phyloP scores from a whole-genome alignment of 2,329 filamentous ascomycete species.

The Lasiodiplodia citricola region DNA sequence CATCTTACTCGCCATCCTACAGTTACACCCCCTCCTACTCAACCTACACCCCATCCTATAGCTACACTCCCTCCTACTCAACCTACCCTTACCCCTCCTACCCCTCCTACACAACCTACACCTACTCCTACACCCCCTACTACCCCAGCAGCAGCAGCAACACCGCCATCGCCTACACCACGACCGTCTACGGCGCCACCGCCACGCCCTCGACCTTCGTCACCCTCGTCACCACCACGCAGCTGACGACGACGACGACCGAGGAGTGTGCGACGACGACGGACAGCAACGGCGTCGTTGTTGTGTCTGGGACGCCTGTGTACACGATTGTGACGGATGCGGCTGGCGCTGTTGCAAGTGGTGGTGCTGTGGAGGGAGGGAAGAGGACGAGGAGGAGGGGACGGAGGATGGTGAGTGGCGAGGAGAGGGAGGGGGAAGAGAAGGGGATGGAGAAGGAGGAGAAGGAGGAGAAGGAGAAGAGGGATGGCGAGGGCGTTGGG shows the following conservation, averaged over 20 bases:
- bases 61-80: not conserved
- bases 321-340: not conserved
- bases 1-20: no score
- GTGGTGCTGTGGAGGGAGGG: not conserved
- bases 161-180: not conserved
- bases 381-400: not conserved
- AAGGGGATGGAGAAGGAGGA: not conserved
- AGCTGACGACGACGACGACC: not conserved
- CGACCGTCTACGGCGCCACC: not conserved
- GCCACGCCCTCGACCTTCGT: not conserved
- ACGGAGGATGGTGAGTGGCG: not conserved
- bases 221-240: not conserved
- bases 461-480: not conserved
- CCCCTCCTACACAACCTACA: not conserved
- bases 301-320: not conserved
- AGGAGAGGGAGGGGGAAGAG: not conserved
- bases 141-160: not conserved
- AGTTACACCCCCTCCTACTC: no score
- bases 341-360: not conserved
- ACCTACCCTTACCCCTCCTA: not conserved
- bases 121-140: not conserved
- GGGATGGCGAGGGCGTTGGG: not conserved
- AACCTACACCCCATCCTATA: not conserved
- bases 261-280: not conserved
- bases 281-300: not conserved